These are phyloP conservation scores for Pachyrhizus erosus DNA, from an alignment of 306 rosid genomes.

Conservation along the genomic window DNA sequence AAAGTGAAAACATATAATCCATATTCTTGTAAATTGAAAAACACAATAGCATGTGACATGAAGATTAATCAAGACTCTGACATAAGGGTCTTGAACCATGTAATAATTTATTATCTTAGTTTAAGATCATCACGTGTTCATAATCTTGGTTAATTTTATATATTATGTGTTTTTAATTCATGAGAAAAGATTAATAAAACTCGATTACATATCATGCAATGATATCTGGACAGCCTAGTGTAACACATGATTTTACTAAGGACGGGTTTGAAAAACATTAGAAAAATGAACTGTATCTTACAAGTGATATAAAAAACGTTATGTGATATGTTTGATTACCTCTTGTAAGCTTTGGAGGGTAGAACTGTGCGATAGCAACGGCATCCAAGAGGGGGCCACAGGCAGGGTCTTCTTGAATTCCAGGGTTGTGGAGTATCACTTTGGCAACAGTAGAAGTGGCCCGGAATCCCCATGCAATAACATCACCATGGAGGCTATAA, in stretches of 20 bases:
- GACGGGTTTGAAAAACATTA: background rate
- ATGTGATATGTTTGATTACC: constrained; percentile 46
- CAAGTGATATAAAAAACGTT: background rate
- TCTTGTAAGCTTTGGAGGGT: constrained; percentile 62
- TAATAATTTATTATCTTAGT: background rate
- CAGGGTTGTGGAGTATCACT: constrained; percentile 83
- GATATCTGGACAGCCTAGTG: too few species aligned
- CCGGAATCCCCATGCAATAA: constrained; percentile 79
- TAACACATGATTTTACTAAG: too few species aligned
- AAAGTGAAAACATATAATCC: background rate
- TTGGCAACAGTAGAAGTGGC: constrained; percentile 49
- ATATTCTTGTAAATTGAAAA: background rate
- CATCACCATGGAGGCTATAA: constrained; percentile 84
- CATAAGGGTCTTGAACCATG: background rate
- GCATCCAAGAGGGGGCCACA: constrained; percentile 97
- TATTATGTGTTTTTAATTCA: too few species aligned
- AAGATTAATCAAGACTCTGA: background rate
- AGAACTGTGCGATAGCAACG: constrained; percentile 78
- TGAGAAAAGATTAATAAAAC: background rate
- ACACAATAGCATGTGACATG: background rate
- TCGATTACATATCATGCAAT: background rate
- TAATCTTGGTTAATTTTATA: too few species aligned
- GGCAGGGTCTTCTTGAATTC: constrained; percentile 88
- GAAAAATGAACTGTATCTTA: background rate
- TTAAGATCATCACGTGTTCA: background rate